Percentiles rank a stretch among this genome's conserved stretches.
Evolutionary conservation across 164 flowering plant species (phyloP).

Genomic region (Chloranthus sessilifolius): DNA sequence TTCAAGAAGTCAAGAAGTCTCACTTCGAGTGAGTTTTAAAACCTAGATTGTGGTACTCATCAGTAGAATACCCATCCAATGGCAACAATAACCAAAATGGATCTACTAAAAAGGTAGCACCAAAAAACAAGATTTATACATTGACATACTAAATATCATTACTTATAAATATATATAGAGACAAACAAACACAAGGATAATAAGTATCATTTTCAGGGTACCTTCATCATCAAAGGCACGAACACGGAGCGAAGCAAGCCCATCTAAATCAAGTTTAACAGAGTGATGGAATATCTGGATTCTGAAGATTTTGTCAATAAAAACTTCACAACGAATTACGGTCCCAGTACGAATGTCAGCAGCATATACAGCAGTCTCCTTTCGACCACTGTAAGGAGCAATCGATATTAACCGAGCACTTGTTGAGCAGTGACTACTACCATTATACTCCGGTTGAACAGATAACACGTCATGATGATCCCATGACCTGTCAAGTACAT

Average conservation of each 20-base stretch:
- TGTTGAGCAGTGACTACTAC: slow-evolving; percentile 65
- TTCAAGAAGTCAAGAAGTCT: too few relatives aligned
- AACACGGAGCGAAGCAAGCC: slow-evolving; percentile 77
- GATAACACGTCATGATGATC: slow-evolving; percentile 90
- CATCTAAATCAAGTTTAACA: slow-evolving; percentile 90
- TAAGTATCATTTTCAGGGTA: too few relatives aligned
- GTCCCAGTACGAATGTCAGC: slow-evolving; percentile 61
- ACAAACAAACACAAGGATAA: too few relatives aligned
- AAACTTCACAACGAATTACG: slow-evolving; percentile 85
- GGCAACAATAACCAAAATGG: neutral
- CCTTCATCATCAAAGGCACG: slow-evolving; percentile 95
- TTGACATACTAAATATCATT: too few relatives aligned
- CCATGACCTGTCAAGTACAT: slow-evolving; percentile 68
- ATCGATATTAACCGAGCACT: slow-evolving; percentile 82
- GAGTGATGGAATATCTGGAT: slow-evolving; percentile 92
- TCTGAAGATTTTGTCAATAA: slow-evolving; percentile 65
- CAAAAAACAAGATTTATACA: too few relatives aligned
- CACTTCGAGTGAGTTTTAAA: too few relatives aligned
- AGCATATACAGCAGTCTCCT: slow-evolving; percentile 94
- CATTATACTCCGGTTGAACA: slow-evolving; percentile 75
- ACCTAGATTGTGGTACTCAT: too few relatives aligned
- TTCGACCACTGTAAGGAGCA: slow-evolving; percentile 79
- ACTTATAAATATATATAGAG: too few relatives aligned
- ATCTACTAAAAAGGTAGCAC: too few relatives aligned
- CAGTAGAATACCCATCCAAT: neutral